Conservation (phyloP, 768 basidiomycete species). For the Stropharia rugosoannulata region DNA sequence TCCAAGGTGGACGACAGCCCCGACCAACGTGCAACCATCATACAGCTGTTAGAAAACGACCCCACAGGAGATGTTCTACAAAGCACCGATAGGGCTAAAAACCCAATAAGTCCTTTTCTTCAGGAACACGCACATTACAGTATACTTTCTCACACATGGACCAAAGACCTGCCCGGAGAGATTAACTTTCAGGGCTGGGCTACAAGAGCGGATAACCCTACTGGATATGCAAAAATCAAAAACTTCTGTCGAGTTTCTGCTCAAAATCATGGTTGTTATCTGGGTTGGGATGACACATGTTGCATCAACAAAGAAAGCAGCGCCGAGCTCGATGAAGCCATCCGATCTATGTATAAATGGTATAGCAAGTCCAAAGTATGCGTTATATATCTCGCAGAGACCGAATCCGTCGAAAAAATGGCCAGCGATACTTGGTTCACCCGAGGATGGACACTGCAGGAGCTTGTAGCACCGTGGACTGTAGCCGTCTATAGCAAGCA, state of each 20-base stretch:
- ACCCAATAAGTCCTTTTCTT: no score
- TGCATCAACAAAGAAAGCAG: conserved; percentile 2
- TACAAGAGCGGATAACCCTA: not conserved
- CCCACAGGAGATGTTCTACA: no score
- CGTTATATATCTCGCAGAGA: not conserved
- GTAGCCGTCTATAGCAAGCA: no score
- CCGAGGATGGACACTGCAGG: not conserved
- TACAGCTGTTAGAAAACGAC: no score
- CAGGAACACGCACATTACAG: not conserved
- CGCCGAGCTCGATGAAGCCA: not conserved
- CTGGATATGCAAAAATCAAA: not conserved
- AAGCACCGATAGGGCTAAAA: no score
- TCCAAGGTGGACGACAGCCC: not conserved
- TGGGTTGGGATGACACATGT: not conserved
- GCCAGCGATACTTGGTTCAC: not conserved
- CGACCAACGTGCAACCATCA: no score
- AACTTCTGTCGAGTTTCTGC: not conserved
- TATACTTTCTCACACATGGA: not conserved
- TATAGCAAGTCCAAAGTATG: not conserved
- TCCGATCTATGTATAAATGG: not conserved
- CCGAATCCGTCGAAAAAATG: not conserved
- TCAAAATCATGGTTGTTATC: not conserved
- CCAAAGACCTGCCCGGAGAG: not conserved
- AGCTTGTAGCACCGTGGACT: no score
- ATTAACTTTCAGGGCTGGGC: not conserved